These are phyloP conservation scores for Pseudonitzschia pungens DNA, from an alignment of 108 stramenopile genomes.

Conservation along the genomic window DNA sequence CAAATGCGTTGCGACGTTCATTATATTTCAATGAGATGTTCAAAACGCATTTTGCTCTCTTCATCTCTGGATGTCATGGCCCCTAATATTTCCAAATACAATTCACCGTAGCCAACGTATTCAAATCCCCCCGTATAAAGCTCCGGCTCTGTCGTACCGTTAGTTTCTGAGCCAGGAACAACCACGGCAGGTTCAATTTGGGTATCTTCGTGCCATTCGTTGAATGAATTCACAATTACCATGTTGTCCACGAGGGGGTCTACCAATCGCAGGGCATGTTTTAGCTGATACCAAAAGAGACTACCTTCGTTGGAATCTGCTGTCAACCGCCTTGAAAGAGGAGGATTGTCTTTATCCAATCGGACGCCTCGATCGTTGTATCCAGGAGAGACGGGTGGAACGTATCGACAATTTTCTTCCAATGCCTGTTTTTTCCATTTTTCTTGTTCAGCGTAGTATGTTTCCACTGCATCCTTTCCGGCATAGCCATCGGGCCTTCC, in stretches of 20 bases:
- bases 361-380: conserved; percentile 46
- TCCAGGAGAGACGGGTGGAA: conserved; percentile 45
- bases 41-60: neutral
- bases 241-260: conserved; percentile 31
- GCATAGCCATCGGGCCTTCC: conserved; percentile 24
- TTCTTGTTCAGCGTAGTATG: conserved; percentile 26
- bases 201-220: conserved; percentile 54
- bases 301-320: conserved; percentile 26
- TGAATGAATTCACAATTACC: conserved; percentile 47
- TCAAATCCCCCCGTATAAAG: conserved; percentile 32
- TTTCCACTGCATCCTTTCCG: conserved; percentile 18
- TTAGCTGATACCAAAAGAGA: conserved; percentile 35
- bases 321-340: conserved; percentile 38
- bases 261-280: conserved; percentile 28
- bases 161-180: neutral
- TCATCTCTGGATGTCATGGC: conserved; percentile 16
- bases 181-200: conserved; percentile 40
- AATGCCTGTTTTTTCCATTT: conserved; percentile 35
- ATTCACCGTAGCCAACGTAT: conserved; percentile 42
- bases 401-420: conserved; percentile 28
- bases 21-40: neutral
- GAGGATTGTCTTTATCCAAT: conserved; percentile 27
- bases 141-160: conserved; percentile 2
- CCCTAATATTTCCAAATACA: conserved; percentile 43
- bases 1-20: neutral